Evolutionary conservation across 164 flowering plant genomes (phyloP), one percentile per base, ranked within the genome.

Genomic region (Sedum album): DNA sequence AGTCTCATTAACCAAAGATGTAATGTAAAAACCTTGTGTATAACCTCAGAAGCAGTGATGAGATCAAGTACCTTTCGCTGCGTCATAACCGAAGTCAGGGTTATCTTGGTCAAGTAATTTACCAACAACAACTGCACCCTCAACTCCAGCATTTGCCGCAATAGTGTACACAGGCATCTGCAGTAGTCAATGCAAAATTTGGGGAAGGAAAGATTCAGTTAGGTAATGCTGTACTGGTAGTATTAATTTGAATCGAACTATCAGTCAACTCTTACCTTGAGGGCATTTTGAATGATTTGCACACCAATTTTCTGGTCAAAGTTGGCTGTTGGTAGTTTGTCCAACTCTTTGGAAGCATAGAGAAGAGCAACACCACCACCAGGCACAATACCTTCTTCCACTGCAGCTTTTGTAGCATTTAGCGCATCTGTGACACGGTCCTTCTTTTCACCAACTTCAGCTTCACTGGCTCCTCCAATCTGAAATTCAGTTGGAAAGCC

Each of bases 291-390:
- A 73, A 95, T 95, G 26, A 95, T 89, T 73, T 95, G 97, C 44
- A 95, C 97, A 66, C 99, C 99, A 71, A 92, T 85, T 83, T 91
- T 92, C 86, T 95, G 99, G 67, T 95, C 99, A 69, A 90, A 90
- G 79, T 92, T 92, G 35, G 97, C 88, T 9, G 99, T 95, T 23
- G 75, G 83, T 70, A 95, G 74, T 73, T 85, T 90, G 5, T 89
- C 97, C 71, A 95, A 69, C 78, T 90, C 97, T 72, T 82, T 92
- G 26, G 99, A 79, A 20, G 99, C 99, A 78, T 92, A 95, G 2
- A 95, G 84, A 68, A 95, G 93, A 11, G 99, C 98, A 76, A 89
- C 97, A 74, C 99, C 99, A 74, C 99, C 99, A 72, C 99, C 98
- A 33, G 97, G 88, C 14, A 94, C 89, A 69, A 91, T 89, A 31